Evolutionary conservation across 768 basidiomycete genomes (phyloP), one percentile per base, ranked within the genome.

Genomic region (Mycena filopes): DNA sequence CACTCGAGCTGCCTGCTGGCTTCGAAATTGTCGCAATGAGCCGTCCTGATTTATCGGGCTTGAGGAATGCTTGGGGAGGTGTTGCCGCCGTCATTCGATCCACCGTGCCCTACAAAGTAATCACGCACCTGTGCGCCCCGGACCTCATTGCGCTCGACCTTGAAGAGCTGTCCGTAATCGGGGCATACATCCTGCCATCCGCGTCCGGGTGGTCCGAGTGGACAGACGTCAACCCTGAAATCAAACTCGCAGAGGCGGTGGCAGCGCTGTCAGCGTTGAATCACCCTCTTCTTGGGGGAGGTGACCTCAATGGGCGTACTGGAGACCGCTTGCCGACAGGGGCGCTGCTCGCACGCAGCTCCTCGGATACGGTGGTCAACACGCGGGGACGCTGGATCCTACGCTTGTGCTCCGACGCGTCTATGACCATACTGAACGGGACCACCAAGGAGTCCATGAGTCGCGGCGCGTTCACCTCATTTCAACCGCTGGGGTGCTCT

Each of bases 21-120:
- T 66, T 53, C n/a, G 49, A 50, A 8, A 55, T 60, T 8, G 42
- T 66, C 7, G 57, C 65, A 1, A 61, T 55, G 59, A 55, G 56
- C 8, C 57, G 65, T 18, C 58, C 65, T 4, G 65, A 66, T 42
- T 15, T 50, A 8, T 31, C 48, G 11, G 65, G 56, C 3, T 20
- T 66, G 21, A 49, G 40, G 25, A 4, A 15, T 9, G 41, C 40
- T 1, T 43, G 56, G 21, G 65, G 65, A 5, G 65, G 65, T 7
- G 65, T 60, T 12, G 58, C 58, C 2, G 58, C 58, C 7, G 54
- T 66, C 4, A 55, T 66, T 20, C 31, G 45, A 2, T 2, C 7
- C 0, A 38, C 45, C 9, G 21, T 50, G 2, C 51, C 33, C 0
- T 66, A 48, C 40, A 36, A 2, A 18, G 7, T 66, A 2, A 15